Conservation (phyloP, 2,329 filamentous ascomycete genomes). For the Neonectria neomacrospora region DNA sequence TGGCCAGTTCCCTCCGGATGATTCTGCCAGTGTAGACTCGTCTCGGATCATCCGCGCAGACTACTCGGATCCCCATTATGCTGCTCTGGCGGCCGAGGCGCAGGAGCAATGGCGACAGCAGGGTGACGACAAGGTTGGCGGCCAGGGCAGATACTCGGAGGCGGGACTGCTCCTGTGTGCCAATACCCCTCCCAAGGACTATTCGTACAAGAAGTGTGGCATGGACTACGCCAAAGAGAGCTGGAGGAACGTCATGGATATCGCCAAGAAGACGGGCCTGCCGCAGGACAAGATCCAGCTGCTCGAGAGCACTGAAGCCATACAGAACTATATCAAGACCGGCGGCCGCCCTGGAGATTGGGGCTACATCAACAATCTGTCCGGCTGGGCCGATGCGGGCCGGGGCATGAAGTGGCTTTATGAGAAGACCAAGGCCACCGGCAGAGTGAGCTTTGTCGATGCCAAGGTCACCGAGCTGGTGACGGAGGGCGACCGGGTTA, state of each 20-base stretch:
- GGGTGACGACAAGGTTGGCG: slow-evolving; percentile 66
- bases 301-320: slow-evolving; percentile 57
- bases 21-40: slow-evolving; percentile 70
- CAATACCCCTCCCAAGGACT: slow-evolving; percentile 52
- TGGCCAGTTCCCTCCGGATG: slow-evolving; percentile 67
- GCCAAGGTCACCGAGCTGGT: slow-evolving; percentile 59
- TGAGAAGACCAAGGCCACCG: slow-evolving; percentile 62
- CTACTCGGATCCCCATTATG: slow-evolving; percentile 84
- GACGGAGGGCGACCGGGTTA: slow-evolving; percentile 54
- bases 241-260: slow-evolving; percentile 68
- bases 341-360: slow-evolving; percentile 67
- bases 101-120: slow-evolving; percentile 74
- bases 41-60: slow-evolving; percentile 76
- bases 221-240: slow-evolving; percentile 70
- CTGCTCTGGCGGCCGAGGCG: slow-evolving; percentile 76
- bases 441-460: slow-evolving; percentile 66
- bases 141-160: slow-evolving; percentile 75
- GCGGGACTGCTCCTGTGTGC: slow-evolving; percentile 74
- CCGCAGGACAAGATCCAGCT: slow-evolving; percentile 55
- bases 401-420: slow-evolving; percentile 74
- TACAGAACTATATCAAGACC: slow-evolving; percentile 59
- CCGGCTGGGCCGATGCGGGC: slow-evolving; percentile 85
- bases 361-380: slow-evolving; percentile 79
- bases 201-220: slow-evolving; percentile 54
- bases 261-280: slow-evolving; percentile 55